Percentiles rank a stretch among this genome's conserved stretches.
phyloP scores from a whole-genome alignment of 78 protist species.

The Diacronema lutheri region DNA sequence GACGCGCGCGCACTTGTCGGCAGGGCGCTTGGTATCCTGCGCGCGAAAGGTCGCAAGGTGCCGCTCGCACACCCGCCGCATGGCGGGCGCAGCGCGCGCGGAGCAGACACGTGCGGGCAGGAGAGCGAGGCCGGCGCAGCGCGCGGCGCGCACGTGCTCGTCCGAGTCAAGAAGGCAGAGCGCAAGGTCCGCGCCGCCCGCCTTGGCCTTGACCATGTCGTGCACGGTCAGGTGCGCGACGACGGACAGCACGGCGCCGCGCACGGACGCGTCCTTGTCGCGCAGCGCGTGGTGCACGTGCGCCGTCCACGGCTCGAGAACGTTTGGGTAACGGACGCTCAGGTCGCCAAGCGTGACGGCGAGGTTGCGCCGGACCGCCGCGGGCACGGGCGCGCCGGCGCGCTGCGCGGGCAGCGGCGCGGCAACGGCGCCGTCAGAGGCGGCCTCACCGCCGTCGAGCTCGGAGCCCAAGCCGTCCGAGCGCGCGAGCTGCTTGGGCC shows the following conservation, averaged over 20 bases:
- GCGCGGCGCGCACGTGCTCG: slow-evolving; percentile 24
- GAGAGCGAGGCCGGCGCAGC: background rate
- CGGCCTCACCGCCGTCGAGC: no score
- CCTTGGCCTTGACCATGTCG: slow-evolving; percentile 81
- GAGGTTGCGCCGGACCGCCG: slow-evolving; percentile 72
- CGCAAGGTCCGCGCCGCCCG: slow-evolving; percentile 65
- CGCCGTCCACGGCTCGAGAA: slow-evolving; percentile 85
- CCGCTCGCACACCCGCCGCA: no score
- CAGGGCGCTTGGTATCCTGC: no score
- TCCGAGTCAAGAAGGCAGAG: slow-evolving; percentile 61
- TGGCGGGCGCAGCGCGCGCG: no score
- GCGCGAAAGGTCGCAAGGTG: no score
- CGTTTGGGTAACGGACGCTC: slow-evolving; percentile 73
- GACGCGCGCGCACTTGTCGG: no score
- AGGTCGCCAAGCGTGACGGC: slow-evolving; percentile 86
- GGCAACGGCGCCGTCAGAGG: no score
- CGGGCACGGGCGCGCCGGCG: no score
- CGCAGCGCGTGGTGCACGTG: slow-evolving; percentile 57
- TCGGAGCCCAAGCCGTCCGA: no score
- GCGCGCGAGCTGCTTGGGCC: no score
- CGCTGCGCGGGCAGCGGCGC: background rate
- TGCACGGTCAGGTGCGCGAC: slow-evolving; percentile 88
- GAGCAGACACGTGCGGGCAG: background rate
- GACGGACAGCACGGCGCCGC: slow-evolving; percentile 84
- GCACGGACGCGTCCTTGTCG: slow-evolving; percentile 69